Evolutionary conservation across 306 rosid genomes (phyloP).

Genomic region (Coriaria nepalensis): DNA sequence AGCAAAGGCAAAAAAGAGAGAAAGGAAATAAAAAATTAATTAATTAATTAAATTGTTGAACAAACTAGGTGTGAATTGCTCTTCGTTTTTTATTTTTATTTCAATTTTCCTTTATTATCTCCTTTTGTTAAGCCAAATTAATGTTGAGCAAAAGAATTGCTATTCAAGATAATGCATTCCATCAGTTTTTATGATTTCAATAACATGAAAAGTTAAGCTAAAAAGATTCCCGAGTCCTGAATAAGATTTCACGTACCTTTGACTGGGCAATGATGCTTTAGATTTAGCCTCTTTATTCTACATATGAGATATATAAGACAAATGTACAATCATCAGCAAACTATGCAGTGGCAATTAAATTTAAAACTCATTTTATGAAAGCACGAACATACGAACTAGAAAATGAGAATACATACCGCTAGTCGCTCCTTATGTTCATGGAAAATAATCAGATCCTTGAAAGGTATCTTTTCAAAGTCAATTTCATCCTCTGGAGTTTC

Average conservation of each 20-base stretch:
- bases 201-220: background rate
- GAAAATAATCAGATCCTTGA: slow-evolving; percentile 61
- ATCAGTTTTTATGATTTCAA: background rate
- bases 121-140: too few species aligned
- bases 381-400: background rate
- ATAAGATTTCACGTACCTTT: slow-evolving; percentile 34
- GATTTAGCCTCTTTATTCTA: slow-evolving; percentile 65
- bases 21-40: too few species aligned
- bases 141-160: too few species aligned
- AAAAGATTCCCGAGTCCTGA: background rate
- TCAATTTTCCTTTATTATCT: too few species aligned
- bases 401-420: slow-evolving; percentile 28
- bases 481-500: slow-evolving; percentile 66
- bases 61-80: too few species aligned
- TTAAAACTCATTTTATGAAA: background rate
- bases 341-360: too few species aligned
- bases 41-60: too few species aligned
- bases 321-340: background rate
- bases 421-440: slow-evolving; percentile 54
- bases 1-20: slow-evolving; percentile 1
- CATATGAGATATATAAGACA: slow-evolving; percentile 15
- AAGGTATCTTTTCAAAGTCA: slow-evolving; percentile 35
- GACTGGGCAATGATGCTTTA: slow-evolving; percentile 25
- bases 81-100: too few species aligned
- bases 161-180: too few species aligned